Base-by-base conservation (phyloP, 2,329 filamentous ascomycete genomes). In the Bipolaris sorokiniana region DNA sequence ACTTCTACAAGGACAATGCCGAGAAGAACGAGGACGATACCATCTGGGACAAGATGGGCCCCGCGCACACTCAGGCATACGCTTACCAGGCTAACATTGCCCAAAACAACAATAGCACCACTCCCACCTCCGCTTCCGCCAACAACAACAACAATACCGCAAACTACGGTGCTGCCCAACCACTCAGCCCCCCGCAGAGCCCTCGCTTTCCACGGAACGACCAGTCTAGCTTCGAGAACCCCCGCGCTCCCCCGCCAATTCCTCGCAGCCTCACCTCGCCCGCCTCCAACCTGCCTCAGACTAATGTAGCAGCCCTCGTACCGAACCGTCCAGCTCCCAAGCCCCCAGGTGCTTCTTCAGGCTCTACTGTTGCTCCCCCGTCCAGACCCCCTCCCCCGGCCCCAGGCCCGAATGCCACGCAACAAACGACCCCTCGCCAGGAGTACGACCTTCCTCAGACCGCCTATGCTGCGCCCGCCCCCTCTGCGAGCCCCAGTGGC, bases 201-300 rank as follows among this genome's bases (percentile, higher is more conserved):
- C 91, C 92, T 59, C 87, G 91, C 74, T 96, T 96, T 80, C 93
- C 92, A 52, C 87, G 91, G 75, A 93, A 94, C 78, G 87, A 91
- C 79, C 89, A 92, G 83, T 90, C 91, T 74, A 98, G 92, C 81
- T 99, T 98, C 78, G 95, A 98, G 80, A 98, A 99, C 73, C 95
- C 95, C 47, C 87, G 95, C 72, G 91, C 94, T 16, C 91, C 95
- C 37, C 95, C 95, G 62, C 95, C 94, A 10, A 90, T 97, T 59
- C 93, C 94, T 22, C 73, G 74, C 51, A 74, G 68, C 51, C 58
- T 71, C 51, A 74, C 74, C 18, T 73, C 73, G 48, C 71, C 74
- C 20, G 82, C 81, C 47, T 79, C 76, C 37, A 72, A 68, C 58
- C 76, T 73, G 49, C 74, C 77, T 52, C 75, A 77, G 57, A 54